These are phyloP conservation scores for Borealophlyctis nickersoniae DNA, from an alignment of 192 early-diverging fungal species.

Conservation along the genomic window DNA sequence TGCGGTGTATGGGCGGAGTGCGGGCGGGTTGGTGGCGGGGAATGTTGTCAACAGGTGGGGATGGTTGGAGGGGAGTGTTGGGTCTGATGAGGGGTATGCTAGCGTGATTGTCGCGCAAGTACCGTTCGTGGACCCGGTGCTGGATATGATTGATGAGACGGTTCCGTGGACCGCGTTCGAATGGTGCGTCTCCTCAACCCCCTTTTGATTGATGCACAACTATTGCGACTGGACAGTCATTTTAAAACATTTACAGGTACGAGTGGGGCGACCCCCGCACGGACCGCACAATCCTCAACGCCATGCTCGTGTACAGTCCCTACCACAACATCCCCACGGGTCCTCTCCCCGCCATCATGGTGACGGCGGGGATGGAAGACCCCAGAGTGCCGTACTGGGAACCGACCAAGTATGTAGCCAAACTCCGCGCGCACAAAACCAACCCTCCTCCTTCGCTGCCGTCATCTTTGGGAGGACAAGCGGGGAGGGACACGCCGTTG, in stretches of 20 bases:
- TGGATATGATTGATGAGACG: conserved; percentile 37
- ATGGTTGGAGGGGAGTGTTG: conserved; percentile 6
- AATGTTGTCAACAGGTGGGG: conserved; percentile 16
- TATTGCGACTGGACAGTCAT: not conserved
- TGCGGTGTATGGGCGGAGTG: conserved; percentile 36
- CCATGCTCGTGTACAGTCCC: conserved; percentile 44
- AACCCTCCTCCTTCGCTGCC: too few species aligned
- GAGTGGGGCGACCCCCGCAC: conserved; percentile 45
- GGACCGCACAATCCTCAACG: conserved; percentile 25
- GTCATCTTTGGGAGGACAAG: not conserved
- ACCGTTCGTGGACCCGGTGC: conserved; percentile 45
- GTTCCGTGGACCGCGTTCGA: conserved; percentile 47
- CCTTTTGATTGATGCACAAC: conserved; percentile 1
- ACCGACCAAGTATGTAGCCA: conserved; percentile 84
- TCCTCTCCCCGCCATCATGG: conserved; percentile 17
- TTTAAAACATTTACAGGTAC: conserved; percentile 6
- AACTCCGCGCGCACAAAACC: conserved; percentile 44
- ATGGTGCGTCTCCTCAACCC: conserved; percentile 12
- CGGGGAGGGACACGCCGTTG: not conserved
- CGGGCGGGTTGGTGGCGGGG: conserved; percentile 45
- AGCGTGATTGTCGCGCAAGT: conserved; percentile 39
- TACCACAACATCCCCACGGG: conserved; percentile 27
- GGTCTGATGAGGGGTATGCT: conserved; percentile 11
- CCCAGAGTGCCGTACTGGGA: conserved; percentile 79
- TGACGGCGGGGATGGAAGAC: conserved; percentile 70